Percentiles rank a stretch among this genome's conserved stretches.
Evolutionary conservation across 495 filamentous ascomycete genomes (phyloP).

Genomic region (Diplogelasinospora grovesii): DNA sequence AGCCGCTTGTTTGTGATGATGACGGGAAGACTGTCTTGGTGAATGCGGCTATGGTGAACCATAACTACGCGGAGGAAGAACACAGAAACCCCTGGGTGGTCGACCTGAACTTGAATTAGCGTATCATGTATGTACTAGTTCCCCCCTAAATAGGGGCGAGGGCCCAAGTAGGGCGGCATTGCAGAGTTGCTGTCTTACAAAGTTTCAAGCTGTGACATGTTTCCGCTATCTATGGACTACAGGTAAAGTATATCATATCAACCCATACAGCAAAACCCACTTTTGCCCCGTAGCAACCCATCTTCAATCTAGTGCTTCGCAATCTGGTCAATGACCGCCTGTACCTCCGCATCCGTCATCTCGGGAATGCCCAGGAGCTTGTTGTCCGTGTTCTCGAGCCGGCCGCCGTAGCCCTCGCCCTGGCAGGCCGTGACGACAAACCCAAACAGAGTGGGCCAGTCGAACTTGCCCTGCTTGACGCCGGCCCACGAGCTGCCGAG

Average conservation of each 20-base stretch:
- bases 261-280: too few species aligned
- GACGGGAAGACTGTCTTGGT: slow-evolving; percentile 14
- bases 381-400: slow-evolving; percentile 19
- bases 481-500: slow-evolving; percentile 24
- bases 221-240: too few species aligned
- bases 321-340: slow-evolving; percentile 1
- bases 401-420: slow-evolving; percentile 35
- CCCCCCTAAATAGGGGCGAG: too few species aligned
- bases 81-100: slow-evolving; percentile 16
- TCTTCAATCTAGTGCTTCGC: not conserved
- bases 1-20: not conserved
- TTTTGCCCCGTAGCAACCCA: too few species aligned
- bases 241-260: too few species aligned
- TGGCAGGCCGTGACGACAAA: slow-evolving; percentile 28
- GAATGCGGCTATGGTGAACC: slow-evolving; percentile 22
- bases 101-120: not conserved
- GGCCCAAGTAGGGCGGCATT: too few species aligned
- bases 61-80: slow-evolving; percentile 3
- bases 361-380: slow-evolving; percentile 22
- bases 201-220: too few species aligned
- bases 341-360: slow-evolving; percentile 17
- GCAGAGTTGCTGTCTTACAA: too few species aligned
- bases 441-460: slow-evolving; percentile 9
- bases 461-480: slow-evolving; percentile 21
- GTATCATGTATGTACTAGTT: too few species aligned